Conservation (phyloP, 1,139 yeast species). For the Geotrichum reessii region DNA sequence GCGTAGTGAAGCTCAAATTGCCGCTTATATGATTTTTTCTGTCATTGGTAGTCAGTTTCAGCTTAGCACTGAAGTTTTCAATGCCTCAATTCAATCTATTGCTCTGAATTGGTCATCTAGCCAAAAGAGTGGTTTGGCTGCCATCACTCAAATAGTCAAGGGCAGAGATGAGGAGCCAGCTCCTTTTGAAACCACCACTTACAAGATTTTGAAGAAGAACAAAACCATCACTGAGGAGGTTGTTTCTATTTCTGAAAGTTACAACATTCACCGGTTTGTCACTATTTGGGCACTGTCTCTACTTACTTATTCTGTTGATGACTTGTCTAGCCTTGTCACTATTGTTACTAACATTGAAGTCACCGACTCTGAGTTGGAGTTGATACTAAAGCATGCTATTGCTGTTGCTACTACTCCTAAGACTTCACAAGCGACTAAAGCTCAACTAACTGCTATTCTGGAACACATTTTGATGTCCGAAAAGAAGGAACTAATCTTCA, state of each 20-base stretch:
- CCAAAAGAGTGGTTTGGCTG: constrained; percentile 35
- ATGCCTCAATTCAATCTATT: constrained; percentile 68
- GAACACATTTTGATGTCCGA: constrained; percentile 36
- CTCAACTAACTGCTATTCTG: constrained; percentile 22
- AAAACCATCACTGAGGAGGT: constrained; percentile 18
- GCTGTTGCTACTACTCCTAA: constrained; percentile 9
- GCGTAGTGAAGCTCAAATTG: constrained; percentile 63
- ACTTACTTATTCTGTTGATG: constrained; percentile 24
- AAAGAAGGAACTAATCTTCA: constrained; percentile 41
- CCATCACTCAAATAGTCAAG: constrained; percentile 36
- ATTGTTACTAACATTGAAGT: constrained; percentile 27
- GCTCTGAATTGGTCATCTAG: constrained; percentile 43
- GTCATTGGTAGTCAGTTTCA: constrained; percentile 73
- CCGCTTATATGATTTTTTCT: constrained; percentile 75
- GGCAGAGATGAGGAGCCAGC: constrained; percentile 19
- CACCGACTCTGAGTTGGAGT: constrained; percentile 20
- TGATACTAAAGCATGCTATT: constrained; percentile 15
- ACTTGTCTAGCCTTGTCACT: constrained; percentile 25
- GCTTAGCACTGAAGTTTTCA: constrained; percentile 54
- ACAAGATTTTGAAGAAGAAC: constrained; percentile 24
- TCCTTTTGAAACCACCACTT: constrained; percentile 26
- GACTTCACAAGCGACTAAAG: constrained; percentile 2
- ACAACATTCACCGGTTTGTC: constrained; percentile 31
- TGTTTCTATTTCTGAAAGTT: constrained; percentile 27
- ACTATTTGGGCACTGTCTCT: constrained; percentile 30